Percentiles rank a stretch among this genome's conserved stretches.
Evolutionary conservation across 2,329 filamentous ascomycete species (phyloP).

Genomic region (Neonectria hederae): DNA sequence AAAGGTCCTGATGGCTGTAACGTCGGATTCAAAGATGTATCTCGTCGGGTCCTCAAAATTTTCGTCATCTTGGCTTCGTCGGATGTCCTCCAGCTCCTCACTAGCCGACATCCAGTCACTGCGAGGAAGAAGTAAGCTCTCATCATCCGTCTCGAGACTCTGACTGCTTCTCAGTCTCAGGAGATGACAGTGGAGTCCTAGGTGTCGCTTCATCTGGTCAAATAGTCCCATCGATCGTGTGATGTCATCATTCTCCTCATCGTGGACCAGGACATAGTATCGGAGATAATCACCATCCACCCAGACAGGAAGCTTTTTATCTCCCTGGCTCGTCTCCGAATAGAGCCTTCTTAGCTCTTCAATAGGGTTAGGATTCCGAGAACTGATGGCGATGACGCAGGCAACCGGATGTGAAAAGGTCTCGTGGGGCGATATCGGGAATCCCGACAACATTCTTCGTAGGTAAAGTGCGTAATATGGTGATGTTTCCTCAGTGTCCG

Average conservation of each 20-base stretch:
- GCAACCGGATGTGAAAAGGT: constrained; percentile 95
- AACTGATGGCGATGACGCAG: constrained; percentile 94
- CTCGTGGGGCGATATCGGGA: constrained; percentile 84
- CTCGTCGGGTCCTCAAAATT: constrained; percentile 75
- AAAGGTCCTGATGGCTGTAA: constrained; percentile 86
- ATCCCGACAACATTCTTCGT: constrained; percentile 80
- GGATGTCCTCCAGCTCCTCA: constrained; percentile 83
- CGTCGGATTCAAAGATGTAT: constrained; percentile 92
- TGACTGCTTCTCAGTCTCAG: constrained; percentile 85
- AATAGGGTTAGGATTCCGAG: constrained; percentile 82
- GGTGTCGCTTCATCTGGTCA: constrained; percentile 99
- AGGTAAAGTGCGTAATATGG: constrained; percentile 89
- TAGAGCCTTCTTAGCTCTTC: constrained; percentile 88
- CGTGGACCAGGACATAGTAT: constrained; percentile 96
- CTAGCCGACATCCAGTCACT: constrained; percentile 90
- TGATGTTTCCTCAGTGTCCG: constrained; percentile 66
- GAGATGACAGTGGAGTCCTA: constrained; percentile 94
- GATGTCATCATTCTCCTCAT: constrained; percentile 95
- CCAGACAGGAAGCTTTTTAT: constrained; percentile 80
- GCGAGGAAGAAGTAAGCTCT: constrained; percentile 81
- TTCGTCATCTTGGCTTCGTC: constrained; percentile 72
- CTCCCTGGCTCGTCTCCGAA: constrained; percentile 81
- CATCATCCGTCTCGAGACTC: constrained; percentile 89
- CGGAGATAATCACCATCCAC: constrained; percentile 91
- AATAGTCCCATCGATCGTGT: constrained; percentile 88